Evolutionary conservation across 106 monocot species (phyloP).

Genomic region (Chionographis japonica): DNA sequence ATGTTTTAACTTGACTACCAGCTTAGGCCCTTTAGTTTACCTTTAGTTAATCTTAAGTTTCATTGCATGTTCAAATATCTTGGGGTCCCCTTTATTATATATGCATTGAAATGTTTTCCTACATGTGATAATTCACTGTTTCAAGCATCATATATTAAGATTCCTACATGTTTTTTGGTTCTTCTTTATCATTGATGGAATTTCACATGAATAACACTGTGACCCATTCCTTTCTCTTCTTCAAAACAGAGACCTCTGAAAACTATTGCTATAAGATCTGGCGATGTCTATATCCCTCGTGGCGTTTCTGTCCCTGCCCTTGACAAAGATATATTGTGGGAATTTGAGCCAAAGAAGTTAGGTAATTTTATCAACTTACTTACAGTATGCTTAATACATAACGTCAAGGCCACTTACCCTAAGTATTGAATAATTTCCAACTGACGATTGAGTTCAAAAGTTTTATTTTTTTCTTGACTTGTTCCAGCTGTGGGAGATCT

Average conservation of each 20-base stretch:
- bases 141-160: neutral
- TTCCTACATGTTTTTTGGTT: neutral
- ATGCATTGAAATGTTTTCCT: too few species aligned
- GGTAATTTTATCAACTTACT: constrained; percentile 27
- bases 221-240: neutral
- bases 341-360: constrained; percentile 87
- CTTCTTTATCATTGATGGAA: neutral
- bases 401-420: too few species aligned
- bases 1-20: neutral
- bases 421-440: too few species aligned
- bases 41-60: too few species aligned
- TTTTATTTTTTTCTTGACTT: constrained; percentile 9
- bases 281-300: constrained; percentile 98
- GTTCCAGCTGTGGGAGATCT: constrained; percentile 75
- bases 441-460: neutral
- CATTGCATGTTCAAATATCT: too few species aligned
- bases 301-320: constrained; percentile 97
- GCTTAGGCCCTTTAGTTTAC: neutral
- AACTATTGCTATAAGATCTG: constrained; percentile 94
- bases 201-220: neutral
- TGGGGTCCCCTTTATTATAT: too few species aligned
- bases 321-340: constrained; percentile 89
- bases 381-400: too few species aligned
- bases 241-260: constrained; percentile 72
- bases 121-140: too few species aligned